phyloP scores from a whole-genome alignment of 371 early-diverging fungal species.

The Mortierella sp. region DNA sequence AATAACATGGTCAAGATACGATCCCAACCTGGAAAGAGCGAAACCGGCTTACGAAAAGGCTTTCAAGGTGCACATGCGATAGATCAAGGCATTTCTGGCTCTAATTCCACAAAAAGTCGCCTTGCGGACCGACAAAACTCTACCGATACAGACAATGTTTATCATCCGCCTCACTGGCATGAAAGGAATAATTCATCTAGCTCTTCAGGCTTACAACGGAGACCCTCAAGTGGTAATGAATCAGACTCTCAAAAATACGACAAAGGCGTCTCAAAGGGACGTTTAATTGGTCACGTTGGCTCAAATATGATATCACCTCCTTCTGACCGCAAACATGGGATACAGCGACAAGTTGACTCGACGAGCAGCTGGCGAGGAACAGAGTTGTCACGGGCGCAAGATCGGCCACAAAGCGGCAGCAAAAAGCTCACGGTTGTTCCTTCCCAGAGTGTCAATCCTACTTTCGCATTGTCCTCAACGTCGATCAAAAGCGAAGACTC shows the following conservation, averaged over 20 bases:
- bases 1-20: slow-evolving; percentile 10
- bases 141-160: slow-evolving; percentile 33
- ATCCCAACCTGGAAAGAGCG: slow-evolving; percentile 16
- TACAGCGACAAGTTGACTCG: slow-evolving; percentile 12
- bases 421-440: slow-evolving; percentile 3
- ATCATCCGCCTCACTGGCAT: slow-evolving; percentile 56
- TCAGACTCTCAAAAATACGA: slow-evolving; percentile 26
- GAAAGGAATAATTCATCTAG: slow-evolving; percentile 26
- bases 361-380: slow-evolving; percentile 20
- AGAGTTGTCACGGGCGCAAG: slow-evolving; percentile 2
- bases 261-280: slow-evolving; percentile 27
- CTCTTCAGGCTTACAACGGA: slow-evolving; percentile 1
- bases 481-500: background rate
- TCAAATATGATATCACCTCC: slow-evolving; percentile 5
- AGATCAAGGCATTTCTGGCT: slow-evolving; percentile 9
- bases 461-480: background rate
- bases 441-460: background rate
- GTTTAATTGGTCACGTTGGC: slow-evolving; percentile 13
- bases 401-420: background rate
- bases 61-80: background rate
- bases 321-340: slow-evolving; percentile 22
- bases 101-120: slow-evolving; percentile 3
- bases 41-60: slow-evolving; percentile 10
- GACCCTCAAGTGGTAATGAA: slow-evolving; percentile 34
- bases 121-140: slow-evolving; percentile 5